Evolutionary conservation across 768 basidiomycete species (phyloP).

Genomic region (Panaeolus papilionaceus): DNA sequence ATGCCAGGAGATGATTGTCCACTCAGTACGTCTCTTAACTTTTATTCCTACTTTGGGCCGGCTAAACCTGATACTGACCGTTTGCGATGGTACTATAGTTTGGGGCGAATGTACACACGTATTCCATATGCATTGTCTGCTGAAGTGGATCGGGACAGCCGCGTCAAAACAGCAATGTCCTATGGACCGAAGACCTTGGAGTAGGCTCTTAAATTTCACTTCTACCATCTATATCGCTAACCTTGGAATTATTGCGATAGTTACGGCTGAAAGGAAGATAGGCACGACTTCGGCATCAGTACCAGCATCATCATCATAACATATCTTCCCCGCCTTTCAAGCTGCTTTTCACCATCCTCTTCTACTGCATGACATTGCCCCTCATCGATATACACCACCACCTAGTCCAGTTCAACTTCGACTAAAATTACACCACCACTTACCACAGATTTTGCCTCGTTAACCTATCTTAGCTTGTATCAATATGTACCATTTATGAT

Average conservation of each 20-base stretch:
- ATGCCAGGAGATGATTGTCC: constrained; percentile 84
- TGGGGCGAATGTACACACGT: constrained; percentile 98
- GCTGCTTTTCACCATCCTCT: background rate
- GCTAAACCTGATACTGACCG: constrained; percentile 3
- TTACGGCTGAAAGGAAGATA: constrained; percentile 6
- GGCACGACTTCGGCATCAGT: background rate
- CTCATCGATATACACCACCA: background rate
- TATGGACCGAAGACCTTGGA: constrained; percentile 96
- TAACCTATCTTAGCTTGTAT: background rate
- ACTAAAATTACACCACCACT: background rate
- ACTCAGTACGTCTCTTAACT: constrained; percentile 26
- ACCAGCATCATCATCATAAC: background rate
- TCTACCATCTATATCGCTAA: background rate
- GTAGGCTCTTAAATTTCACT: constrained; percentile 49
- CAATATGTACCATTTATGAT: background rate
- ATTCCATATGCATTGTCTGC: constrained; percentile 98
- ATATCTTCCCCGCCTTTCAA: background rate
- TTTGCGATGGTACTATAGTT: constrained; percentile 52
- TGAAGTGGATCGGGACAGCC: constrained; percentile 93
- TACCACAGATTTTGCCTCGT: background rate
- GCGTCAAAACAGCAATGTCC: constrained; percentile 96
- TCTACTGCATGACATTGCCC: background rate
- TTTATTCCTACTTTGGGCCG: background rate
- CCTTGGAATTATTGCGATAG: background rate
- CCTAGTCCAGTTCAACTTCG: background rate